Evolutionary conservation across 176 grass and related monocot genomes (phyloP).

Genomic region (Musa schizocarpa): DNA sequence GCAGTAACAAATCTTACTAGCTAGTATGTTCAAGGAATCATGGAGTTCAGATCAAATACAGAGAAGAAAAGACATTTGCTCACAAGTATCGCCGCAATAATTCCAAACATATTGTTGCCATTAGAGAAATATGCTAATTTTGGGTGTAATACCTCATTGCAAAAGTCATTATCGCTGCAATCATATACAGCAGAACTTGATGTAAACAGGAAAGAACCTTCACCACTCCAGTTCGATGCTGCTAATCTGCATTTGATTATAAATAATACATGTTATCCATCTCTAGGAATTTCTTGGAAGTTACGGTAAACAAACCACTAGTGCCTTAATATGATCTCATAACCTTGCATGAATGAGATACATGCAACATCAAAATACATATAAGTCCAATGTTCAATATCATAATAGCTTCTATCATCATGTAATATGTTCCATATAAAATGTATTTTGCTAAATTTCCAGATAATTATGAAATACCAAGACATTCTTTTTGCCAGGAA

Average conservation of each 20-base stretch:
- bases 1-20: background rate
- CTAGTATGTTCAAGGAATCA: background rate
- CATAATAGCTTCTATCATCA: no score
- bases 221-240: slow-evolving; percentile 73
- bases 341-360: background rate
- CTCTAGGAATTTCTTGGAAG: background rate
- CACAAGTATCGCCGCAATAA: no score
- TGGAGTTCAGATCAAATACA: background rate
- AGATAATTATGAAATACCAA: no score
- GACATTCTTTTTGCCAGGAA: no score
- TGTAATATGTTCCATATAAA: no score
- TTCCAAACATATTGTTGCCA: no score
- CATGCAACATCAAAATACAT: background rate
- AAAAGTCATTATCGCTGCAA: slow-evolving; percentile 55
- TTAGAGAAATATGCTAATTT: background rate
- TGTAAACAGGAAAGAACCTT: slow-evolving; percentile 87
- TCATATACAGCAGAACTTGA: slow-evolving; percentile 80
- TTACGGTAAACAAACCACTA: no score
- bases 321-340: background rate
- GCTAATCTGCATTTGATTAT: slow-evolving; percentile 41
- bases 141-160: slow-evolving; percentile 53
- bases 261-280: slow-evolving; percentile 1
- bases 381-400: no score
- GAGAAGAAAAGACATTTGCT: background rate
- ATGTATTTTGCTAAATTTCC: no score